Base-by-base conservation (phyloP, 2,329 filamentous ascomycete genomes). In the Pleoardoris graminearum region DNA sequence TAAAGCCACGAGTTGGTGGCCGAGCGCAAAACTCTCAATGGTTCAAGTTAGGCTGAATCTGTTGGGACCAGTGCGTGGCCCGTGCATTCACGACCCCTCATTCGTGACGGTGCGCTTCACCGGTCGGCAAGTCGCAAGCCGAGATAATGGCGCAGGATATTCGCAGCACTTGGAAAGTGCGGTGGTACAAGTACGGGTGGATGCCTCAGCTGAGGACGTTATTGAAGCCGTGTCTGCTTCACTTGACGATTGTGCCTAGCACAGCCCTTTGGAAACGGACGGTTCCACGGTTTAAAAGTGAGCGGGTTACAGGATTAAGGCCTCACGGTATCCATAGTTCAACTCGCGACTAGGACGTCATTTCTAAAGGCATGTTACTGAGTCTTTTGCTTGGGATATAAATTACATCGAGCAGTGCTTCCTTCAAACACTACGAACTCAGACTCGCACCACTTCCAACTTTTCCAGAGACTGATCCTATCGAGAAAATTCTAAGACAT, bases 61-160 rank as follows among this genome's bases (percentile, higher is more conserved):
- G 12, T 35, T 16, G 10, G 29, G 30, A n/a, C 30, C 53, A 51
- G 29, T 12, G 3, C 3, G 3, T 10, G 42, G 35, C 2, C 48
- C 38, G 46, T 50, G 52, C 54, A 38, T 50, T 48, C 22, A 54
- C 41, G 5, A 25, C 35, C 48, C 11, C 23, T 14, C 38, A 32
- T 25, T 45, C 37, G 30, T 33, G 30, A n/a, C 33, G 16, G 12
- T n/a, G 38, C 4, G 45, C 33, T 53, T 38, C 36, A 55, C 56
- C 48, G 48, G 49, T 58, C 7, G 27, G 7, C 6, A 22, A 21
- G 44, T 32, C 32, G 30, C n/a, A 17, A 16, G 8, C 30, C 43
- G n/a, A 45, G 21, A 21, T 16, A 16, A 46, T 27, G 43, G 43
- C 19, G 30, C n/a, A 37, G n/a, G 10, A 37, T 10, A 14, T 10